Base-by-base conservation (phyloP, 768 basidiomycete species). In the Termitomyces sp. region DNA sequence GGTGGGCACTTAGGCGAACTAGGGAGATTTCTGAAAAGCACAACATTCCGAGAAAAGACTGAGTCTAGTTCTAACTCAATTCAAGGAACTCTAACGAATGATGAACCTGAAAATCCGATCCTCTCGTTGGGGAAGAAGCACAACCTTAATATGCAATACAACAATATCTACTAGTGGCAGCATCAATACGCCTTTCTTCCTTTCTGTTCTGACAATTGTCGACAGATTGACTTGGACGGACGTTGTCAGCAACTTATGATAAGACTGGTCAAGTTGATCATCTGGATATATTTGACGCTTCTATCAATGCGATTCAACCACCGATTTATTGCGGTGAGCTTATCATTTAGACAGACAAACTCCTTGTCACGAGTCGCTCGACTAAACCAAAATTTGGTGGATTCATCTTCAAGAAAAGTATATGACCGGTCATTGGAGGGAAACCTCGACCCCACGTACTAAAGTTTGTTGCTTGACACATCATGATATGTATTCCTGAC, bases 61-160 rank as follows among this genome's bases (percentile, higher is more conserved):
- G 86, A 89, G 64, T 64, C 74, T 27, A 83, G 83, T 39, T 74
- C 85, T 7, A 84, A 84, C 57, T 86, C 85, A 84, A 70, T 86
- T 31, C 83, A 81, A 52, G 80, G 73, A 9, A 72, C 70, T 0
- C 80, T 81, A 54, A 63, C 67, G 2, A 77, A 70, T 2, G 60
- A 73, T 32, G 84, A 82, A 3, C 71, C 75, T 22, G 71, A 73
- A 6, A 88, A 88, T 62, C 86, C 87, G 1, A 81, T 88, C 15
- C 80, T 78, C 64, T 66, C 67, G 18, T 71, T 88, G 45, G 83
- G 80, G 23, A 70, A 75, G 62, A 83, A 85, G 59, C 78, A 85
- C 58, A 73, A 75, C 29, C 56, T 86, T 18, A 68, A 69, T 51
- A 80, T 78, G 0, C 70, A 66, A 36, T 68, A 67, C 35, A 85